Base-by-base conservation (phyloP, 352 stramenopile species). In the Phytopythium ostracodes region DNA sequence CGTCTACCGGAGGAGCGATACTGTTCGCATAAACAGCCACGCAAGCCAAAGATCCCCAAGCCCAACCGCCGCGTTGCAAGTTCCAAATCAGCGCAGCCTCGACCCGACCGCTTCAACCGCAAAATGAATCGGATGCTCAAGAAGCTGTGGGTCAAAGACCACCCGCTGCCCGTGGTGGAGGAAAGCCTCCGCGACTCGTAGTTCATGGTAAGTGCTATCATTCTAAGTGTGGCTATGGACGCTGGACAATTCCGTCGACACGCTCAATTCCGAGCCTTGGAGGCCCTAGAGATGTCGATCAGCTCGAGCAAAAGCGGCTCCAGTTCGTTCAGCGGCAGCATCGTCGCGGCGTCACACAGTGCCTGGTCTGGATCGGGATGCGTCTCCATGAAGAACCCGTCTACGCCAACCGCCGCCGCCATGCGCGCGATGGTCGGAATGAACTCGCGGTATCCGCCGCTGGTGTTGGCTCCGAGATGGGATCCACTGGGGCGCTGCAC, bases 331-430 rank as follows among this genome's bases (percentile, higher is more conserved):
- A 95, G 76, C 24, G 81, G 83, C 27, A 91, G 62, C 84, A 92
- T 92, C 36, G 80, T 94, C 24, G 83, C 71, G 11, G 70, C 74
- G 36, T 95, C 87, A 50, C 83, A 92, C 9, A 90, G 70, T 12
- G 84, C 87, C 2, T 65, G 63, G 4, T 66, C 68, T 18, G 83
- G 84, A 31, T 90, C 66, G n/a, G 87, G 84, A 50, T 95, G 83
- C n/a, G 87, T 95, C 69, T 96, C 87, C 54, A 96, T 79, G 73
- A 96, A 96, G 60, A 96, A 90, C 4, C 87, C 88, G 56, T 96
- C 77, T n/a, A 94, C 87, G 33, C 88, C 87, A 12, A 94, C 86
- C 10, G 87, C 87, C 2, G 84, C 84, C 8, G 88, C 87, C 78
- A 94, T 87, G 52, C 83, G 78, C 9, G 87, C 85, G 55, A 96